Conservation (phyloP, 106 monocot species). For the Dendrobium catenatum region DNA sequence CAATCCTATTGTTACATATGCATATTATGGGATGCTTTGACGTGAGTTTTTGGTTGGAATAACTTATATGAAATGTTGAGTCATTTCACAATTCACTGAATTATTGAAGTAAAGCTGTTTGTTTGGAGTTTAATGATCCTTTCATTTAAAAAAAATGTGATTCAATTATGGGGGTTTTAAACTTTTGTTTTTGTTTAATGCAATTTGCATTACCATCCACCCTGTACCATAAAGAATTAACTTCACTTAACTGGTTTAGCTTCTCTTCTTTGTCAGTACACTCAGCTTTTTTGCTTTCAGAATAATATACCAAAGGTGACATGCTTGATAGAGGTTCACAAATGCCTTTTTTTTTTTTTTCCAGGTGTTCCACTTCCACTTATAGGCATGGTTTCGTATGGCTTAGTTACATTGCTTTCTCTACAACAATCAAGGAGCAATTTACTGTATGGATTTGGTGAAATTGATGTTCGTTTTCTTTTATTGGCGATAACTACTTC, state of each 20-base stretch:
- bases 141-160: too few species aligned
- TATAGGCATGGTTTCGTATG: slow-evolving; percentile 77
- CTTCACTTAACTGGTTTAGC: neutral
- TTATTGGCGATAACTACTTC: slow-evolving; percentile 62
- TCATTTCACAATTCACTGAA: too few species aligned
- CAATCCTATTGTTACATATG: too few species aligned
- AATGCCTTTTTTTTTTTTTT: slow-evolving; percentile 14
- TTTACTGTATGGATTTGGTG: slow-evolving; percentile 28
- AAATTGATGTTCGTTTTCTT: slow-evolving; percentile 40
- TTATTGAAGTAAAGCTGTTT: too few species aligned
- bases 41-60: too few species aligned
- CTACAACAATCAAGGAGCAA: slow-evolving; percentile 45
- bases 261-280: neutral
- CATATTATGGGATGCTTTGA: too few species aligned
- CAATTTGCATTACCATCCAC: neutral
- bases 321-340: neutral
- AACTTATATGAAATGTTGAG: too few species aligned
- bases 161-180: neutral
- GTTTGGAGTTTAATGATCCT: too few species aligned
- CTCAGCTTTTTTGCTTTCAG: neutral
- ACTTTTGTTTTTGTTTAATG: neutral
- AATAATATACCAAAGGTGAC: neutral
- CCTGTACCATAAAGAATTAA: neutral
- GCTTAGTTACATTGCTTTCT: slow-evolving; percentile 56
- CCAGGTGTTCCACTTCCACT: slow-evolving; percentile 86